phyloP scores from a whole-genome alignment of 75 land plant genomes.

The Azolla pinnata region DNA sequence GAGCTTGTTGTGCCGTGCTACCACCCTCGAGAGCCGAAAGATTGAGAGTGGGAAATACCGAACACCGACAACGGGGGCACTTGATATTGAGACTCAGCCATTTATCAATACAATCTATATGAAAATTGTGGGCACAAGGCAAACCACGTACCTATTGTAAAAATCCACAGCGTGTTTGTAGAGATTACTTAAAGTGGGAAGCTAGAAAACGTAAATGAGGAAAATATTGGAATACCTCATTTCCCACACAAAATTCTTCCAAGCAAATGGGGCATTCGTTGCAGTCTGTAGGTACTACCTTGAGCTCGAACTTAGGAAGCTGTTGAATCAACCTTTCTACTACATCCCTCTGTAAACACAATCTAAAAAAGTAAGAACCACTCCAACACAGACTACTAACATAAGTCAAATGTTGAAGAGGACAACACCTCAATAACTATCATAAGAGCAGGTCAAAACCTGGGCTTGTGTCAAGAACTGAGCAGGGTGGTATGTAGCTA shows the following conservation, averaged over 20 bases:
- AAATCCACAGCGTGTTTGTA: no score
- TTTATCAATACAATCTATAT: conserved; percentile 84
- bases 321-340: conserved; percentile 91
- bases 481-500: conserved; percentile 72
- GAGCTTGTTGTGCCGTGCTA: conserved; percentile 7
- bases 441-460: conserved; percentile 21
- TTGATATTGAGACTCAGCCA: conserved; percentile 92
- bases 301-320: conserved; percentile 79
- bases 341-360: conserved; percentile 89
- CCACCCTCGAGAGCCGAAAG: conserved; percentile 53
- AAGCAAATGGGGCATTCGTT: conserved; percentile 87
- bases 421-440: no score
- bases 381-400: no score
- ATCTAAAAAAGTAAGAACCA: no score
- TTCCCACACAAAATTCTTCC: conserved; percentile 76
- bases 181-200: no score
- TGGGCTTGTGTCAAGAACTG: conserved; percentile 73
- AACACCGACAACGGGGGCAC: conserved; percentile 90
- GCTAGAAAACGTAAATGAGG: no score
- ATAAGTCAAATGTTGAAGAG: no score
- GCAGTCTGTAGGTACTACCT: conserved; percentile 84
- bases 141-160: conserved; percentile 94
- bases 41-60: conserved; percentile 92
- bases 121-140: conserved; percentile 96
- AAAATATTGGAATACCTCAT: no score